phyloP scores from a whole-genome alignment of 1,139 yeast species.

The Geotrichum siamense region DNA sequence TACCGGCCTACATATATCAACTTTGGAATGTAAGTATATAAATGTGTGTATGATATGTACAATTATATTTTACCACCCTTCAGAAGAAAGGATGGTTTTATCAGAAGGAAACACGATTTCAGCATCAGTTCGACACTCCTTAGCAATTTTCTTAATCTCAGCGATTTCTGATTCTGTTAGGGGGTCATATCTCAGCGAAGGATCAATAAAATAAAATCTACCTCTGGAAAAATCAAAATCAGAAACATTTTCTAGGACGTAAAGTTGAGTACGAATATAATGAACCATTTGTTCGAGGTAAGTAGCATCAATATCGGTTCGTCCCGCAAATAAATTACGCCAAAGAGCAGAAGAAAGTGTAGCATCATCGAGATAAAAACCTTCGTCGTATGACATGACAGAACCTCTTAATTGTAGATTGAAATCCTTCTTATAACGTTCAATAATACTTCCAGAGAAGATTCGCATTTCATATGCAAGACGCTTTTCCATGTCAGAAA shows the following conservation, averaged over 20 bases:
- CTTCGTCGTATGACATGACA: constrained; percentile 89
- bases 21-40: too few species aligned
- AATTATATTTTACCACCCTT: constrained; percentile 25
- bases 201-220: constrained; percentile 76
- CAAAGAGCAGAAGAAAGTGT: constrained; percentile 75
- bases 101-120: constrained; percentile 19
- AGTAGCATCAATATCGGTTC: constrained; percentile 71
- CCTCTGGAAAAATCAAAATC: constrained; percentile 94
- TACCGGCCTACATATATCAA: too few species aligned
- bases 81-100: constrained; percentile 20
- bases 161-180: constrained; percentile 39
- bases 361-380: constrained; percentile 71
- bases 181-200: constrained; percentile 69
- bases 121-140: constrained; percentile 16
- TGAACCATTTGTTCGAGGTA: constrained; percentile 83
- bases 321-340: constrained; percentile 64
- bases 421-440: constrained; percentile 80
- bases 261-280: constrained; percentile 81
- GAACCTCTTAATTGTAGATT: constrained; percentile 86
- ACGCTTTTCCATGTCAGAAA: constrained; percentile 81
- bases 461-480: constrained; percentile 81
- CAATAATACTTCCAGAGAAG: constrained; percentile 74
- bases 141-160: constrained; percentile 20
- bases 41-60: too few species aligned
- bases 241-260: constrained; percentile 73